Conservation (phyloP, 2,329 filamentous ascomycete species). For the Aspergillus niger region DNA sequence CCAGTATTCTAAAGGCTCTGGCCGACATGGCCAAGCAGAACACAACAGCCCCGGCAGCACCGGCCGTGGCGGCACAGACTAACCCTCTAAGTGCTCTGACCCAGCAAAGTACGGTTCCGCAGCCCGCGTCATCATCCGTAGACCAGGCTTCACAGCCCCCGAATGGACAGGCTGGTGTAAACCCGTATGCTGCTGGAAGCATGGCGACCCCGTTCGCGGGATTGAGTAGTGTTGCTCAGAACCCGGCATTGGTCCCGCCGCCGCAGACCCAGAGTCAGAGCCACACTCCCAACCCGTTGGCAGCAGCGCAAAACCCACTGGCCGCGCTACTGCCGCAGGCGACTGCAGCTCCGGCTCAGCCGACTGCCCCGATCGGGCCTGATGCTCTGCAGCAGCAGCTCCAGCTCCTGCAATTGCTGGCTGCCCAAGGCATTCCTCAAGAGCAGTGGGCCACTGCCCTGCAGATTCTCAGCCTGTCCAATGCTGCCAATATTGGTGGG, state of each 20-base stretch:
- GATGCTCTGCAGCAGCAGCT: slow-evolving; percentile 68
- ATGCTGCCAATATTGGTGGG: slow-evolving; percentile 36
- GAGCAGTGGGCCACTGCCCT: slow-evolving; percentile 71
- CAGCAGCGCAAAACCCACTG: slow-evolving; percentile 43
- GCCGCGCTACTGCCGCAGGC: slow-evolving; percentile 47
- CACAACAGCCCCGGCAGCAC: slow-evolving; percentile 51
- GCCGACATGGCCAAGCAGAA: slow-evolving; percentile 80
- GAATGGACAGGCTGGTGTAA: slow-evolving; percentile 60
- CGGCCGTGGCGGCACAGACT: slow-evolving; percentile 39
- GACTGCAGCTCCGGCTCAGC: slow-evolving; percentile 31
- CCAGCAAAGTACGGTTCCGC: slow-evolving; percentile 46
- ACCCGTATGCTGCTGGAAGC: slow-evolving; percentile 51
- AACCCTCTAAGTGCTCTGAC: slow-evolving; percentile 54
- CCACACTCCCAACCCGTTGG: slow-evolving; percentile 45
- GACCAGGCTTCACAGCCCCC: slow-evolving; percentile 46
- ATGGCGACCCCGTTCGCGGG: slow-evolving; percentile 53
- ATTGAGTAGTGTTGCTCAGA: slow-evolving; percentile 43
- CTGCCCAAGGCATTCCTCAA: slow-evolving; percentile 72
- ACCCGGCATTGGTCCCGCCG: slow-evolving; percentile 35
- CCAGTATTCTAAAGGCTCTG: slow-evolving; percentile 73
- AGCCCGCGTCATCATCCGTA: slow-evolving; percentile 46
- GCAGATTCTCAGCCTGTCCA: slow-evolving; percentile 51
- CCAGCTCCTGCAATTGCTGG: slow-evolving; percentile 72
- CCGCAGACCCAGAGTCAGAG: slow-evolving; percentile 45
- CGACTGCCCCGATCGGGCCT: slow-evolving; percentile 34